A percentile compares a stretch with the other conserved stretches of the same genome.
Evolutionary conservation across 139 green algal genomes (phyloP).

Genomic region (Tetraselmis striata): DNA sequence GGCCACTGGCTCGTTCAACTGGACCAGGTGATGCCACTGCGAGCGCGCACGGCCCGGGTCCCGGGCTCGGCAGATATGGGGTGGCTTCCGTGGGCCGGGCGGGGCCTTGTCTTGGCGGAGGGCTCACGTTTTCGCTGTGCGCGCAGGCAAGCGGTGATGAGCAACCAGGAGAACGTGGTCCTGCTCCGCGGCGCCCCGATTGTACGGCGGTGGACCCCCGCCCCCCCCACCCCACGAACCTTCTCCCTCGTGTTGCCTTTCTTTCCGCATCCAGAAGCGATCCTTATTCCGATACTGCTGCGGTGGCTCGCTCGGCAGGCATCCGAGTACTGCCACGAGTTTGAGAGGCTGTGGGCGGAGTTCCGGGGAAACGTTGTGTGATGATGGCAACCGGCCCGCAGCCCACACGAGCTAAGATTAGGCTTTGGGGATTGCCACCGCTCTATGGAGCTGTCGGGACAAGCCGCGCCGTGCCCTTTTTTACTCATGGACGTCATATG

Average conservation of each 20-base stretch:
- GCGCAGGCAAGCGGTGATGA: not conserved
- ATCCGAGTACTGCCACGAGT: constrained; percentile 17
- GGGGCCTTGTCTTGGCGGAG: too few relatives aligned
- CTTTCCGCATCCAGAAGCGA: too few relatives aligned
- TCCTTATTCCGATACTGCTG: too few relatives aligned
- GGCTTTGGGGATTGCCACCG: not conserved
- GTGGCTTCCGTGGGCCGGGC: too few relatives aligned
- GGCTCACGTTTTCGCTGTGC: not conserved
- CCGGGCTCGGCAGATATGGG: too few relatives aligned
- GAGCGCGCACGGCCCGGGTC: too few relatives aligned
- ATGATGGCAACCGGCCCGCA: too few relatives aligned
- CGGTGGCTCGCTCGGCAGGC: constrained; percentile 8
- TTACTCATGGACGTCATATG: too few relatives aligned
- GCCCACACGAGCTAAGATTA: constrained; percentile 2
- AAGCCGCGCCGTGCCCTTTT: too few relatives aligned
- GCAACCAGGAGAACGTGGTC: constrained; percentile 49
- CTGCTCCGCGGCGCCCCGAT: constrained; percentile 22
- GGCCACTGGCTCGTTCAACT: constrained; percentile 54
- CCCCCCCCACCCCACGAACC: too few relatives aligned
- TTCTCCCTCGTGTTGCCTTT: too few relatives aligned
- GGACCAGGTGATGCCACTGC: constrained; percentile 22
- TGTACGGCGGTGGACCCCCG: constrained; percentile 10
- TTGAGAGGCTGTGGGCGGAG: constrained; percentile 31
- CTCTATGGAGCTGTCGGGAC: constrained; percentile 14
- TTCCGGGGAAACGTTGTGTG: constrained; percentile 5